These are phyloP conservation scores for Colletotrichum camelliae DNA, from an alignment of 2,329 filamentous ascomycete genomes.

Conservation along the genomic window DNA sequence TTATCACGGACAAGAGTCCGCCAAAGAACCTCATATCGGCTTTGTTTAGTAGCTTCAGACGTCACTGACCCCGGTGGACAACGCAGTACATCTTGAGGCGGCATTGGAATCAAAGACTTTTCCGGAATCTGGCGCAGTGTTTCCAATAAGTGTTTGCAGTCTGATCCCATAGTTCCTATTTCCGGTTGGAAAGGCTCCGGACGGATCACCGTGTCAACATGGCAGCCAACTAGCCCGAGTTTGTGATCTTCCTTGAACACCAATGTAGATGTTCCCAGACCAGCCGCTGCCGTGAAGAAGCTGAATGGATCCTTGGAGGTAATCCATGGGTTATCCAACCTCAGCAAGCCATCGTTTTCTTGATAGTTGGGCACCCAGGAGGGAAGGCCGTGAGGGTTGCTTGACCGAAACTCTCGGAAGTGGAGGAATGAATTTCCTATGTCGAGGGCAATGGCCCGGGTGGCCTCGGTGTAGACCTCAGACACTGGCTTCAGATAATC, in stretches of 20 bases:
- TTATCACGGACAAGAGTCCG: background rate
- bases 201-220: background rate
- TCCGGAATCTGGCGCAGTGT: background rate
- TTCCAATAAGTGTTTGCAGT: background rate
- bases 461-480: background rate
- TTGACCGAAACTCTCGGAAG: background rate
- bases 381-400: background rate
- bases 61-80: no score
- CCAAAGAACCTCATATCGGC: background rate
- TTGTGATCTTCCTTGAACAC: accelerated
- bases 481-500: background rate
- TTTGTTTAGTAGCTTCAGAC: background rate
- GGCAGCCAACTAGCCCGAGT: background rate
- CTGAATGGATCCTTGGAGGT: accelerated
- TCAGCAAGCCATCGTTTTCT: accelerated
- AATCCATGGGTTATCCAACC: accelerated
- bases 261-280: accelerated
- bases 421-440: background rate
- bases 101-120: background rate
- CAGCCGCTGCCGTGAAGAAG: background rate
- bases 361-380: background rate
- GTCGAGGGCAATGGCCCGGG: accelerated
- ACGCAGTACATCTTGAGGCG: no score
- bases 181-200: background rate
- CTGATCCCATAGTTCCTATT: accelerated